Percentiles rank a stretch among this genome's conserved stretches.
These are phyloP conservation scores for Zoysia japonica DNA, from an alignment of 176 grass and related monocot species.

Conservation along the genomic window DNA sequence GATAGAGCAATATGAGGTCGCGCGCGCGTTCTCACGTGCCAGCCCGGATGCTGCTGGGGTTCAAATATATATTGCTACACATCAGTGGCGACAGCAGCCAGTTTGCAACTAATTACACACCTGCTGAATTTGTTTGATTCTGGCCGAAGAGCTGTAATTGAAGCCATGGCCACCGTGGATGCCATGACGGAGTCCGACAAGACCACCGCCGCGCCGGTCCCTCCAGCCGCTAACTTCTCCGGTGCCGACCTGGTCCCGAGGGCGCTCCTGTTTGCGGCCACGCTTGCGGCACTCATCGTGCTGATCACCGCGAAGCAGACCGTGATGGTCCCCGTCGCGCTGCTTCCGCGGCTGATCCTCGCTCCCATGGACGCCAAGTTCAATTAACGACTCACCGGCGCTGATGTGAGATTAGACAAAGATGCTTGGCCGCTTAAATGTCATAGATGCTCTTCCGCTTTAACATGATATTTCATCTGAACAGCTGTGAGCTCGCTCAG, in stretches of 20 bases:
- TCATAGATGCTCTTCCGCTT: not conserved
- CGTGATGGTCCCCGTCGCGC: not conserved
- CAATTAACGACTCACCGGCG: constrained; percentile 56
- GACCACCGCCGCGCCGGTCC: not conserved
- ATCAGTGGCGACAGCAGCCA: not conserved
- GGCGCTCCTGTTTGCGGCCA: constrained; percentile 53
- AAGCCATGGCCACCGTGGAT: constrained; percentile 27
- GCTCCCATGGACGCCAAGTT: constrained; percentile 43
- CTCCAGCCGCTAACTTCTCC: constrained; percentile 25
- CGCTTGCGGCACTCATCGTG: constrained; percentile 52
- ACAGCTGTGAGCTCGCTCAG: constrained; percentile 36
- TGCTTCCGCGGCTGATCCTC: not conserved
- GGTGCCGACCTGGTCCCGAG: constrained; percentile 40
- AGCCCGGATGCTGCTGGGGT: not conserved
- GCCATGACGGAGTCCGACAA: constrained; percentile 14
- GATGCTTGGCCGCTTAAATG: not conserved
- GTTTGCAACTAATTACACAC: not conserved
- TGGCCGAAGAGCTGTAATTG: not conserved
- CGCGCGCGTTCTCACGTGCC: not conserved
- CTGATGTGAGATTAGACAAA: constrained; percentile 46
- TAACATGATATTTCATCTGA: not conserved
- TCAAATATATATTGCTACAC: not conserved
- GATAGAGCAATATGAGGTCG: not conserved
- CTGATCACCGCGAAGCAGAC: constrained; percentile 71
- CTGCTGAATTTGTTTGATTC: not conserved